phyloP scores from a whole-genome alignment of 1,284 basidiomycete species.

The Schizophyllum amplum region DNA sequence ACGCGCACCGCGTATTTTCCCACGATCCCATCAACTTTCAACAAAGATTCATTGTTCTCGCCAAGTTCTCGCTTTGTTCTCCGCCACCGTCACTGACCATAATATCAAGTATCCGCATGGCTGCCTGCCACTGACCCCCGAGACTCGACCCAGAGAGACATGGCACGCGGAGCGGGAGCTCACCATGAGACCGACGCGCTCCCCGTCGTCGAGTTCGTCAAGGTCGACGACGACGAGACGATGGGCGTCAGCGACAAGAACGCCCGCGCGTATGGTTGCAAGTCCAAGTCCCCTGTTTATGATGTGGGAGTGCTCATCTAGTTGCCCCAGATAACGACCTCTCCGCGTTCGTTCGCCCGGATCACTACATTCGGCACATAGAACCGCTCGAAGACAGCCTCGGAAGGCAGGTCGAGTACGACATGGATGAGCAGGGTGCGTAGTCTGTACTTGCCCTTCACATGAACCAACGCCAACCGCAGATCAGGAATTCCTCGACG shows the following conservation, averaged over 20 bases:
- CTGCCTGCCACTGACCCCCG: no score
- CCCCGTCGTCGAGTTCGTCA: constrained; percentile 40
- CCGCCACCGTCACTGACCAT: no score
- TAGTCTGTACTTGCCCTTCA: background rate
- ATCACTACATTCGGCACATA: constrained; percentile 87
- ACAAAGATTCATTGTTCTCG: background rate
- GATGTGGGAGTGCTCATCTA: constrained; percentile 7
- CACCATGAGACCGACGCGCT: background rate
- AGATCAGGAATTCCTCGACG: constrained; percentile 96
- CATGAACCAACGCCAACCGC: constrained; percentile 1
- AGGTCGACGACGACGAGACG: constrained; percentile 49
- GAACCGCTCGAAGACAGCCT: constrained; percentile 93
- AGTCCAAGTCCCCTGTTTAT: constrained; percentile 17
- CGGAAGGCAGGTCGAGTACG: constrained; percentile 93
- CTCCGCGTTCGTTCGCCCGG: constrained; percentile 68
- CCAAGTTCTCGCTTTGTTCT: background rate
- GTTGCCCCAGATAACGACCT: constrained; percentile 65
- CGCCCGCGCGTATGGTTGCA: constrained; percentile 54
- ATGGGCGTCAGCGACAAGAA: constrained; percentile 47
- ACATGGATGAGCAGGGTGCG: constrained; percentile 98
- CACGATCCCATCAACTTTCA: background rate
- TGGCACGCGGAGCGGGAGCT: constrained; percentile 15
- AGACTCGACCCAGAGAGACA: no score
- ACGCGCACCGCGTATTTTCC: background rate
- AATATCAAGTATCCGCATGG: background rate